Base-by-base conservation (phyloP, 257 asterid genomes). In the Verbascum thapsus region DNA sequence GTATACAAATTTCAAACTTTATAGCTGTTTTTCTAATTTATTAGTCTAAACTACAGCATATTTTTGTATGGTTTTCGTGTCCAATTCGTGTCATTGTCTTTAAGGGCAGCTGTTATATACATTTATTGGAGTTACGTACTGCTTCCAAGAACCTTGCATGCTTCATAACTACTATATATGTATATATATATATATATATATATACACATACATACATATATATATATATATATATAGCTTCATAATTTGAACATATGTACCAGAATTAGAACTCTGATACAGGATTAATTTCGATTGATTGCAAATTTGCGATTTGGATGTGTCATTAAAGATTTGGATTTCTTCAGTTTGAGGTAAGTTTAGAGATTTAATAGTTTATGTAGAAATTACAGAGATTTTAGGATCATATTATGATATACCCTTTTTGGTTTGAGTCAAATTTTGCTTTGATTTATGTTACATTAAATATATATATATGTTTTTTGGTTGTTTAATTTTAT, bases 101-200 rank as follows among this genome's bases (percentile, higher is more conserved):
- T 57, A 26, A 40, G 52, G 64, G 79, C 86, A 68, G 81, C 83
- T 74, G 79, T 72, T 53, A 7, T 20, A 5, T 20, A 71, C 17
- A 44, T 41, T 62, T 11, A 49, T 60, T 35, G 42, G 37, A 47
- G 57, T 26, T 50, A 39, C 56, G 57, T 57, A 22, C 47, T 52
- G 52, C 58, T 72, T 71, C 65, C 66, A 57, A 16, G 62, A 42
- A 47, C 53, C 63, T 53, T 20, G 66, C 74, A 58, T 53, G 47
- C 67, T 41, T 38, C 19, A 44, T 43, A 20, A 38, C 50, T n/a
- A n/a, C n/a, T 42, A 34, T 7, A 5, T 1, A 6, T 43, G 0
- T 18, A 7, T 18, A 7, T 18, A 7, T 30, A 13, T 8, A 19
- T 15, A 19, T 10, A 30, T 18, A 10, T 23, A 8, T 30, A 48